Conservation (phyloP, 192 early-diverging fungal species). For the Gamsiella multidivaricata region DNA sequence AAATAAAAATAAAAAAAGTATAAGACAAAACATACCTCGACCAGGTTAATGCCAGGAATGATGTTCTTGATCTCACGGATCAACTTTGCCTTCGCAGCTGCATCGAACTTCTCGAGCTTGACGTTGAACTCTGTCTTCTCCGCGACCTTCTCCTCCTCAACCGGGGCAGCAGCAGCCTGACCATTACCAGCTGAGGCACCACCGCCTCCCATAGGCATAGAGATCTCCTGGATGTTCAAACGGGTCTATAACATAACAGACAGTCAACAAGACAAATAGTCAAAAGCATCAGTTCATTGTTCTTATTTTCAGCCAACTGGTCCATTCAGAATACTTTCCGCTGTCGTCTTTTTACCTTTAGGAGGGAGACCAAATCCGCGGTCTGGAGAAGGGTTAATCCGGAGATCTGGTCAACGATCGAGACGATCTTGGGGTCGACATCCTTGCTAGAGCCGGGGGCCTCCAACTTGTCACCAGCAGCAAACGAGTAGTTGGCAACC, state of each 20-base stretch:
- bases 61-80: constrained; percentile 98
- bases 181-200: constrained; percentile 70
- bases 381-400: constrained; percentile 92
- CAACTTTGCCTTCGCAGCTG: constrained; percentile 95
- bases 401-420: constrained; percentile 93
- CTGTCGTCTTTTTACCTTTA: constrained; percentile 75
- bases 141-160: constrained; percentile 85
- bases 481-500: constrained; percentile 46
- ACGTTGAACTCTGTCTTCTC: constrained; percentile 97
- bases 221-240: constrained; percentile 93
- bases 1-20: too few species aligned
- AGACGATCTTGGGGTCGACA: constrained; percentile 75
- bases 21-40: constrained; percentile 88
- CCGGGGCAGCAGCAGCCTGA: constrained; percentile 74
- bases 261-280: background rate
- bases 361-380: constrained; percentile 84
- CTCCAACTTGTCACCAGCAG: constrained; percentile 64
- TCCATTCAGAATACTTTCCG: background rate
- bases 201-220: constrained; percentile 72
- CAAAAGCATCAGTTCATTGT: too few species aligned
- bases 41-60: constrained; percentile 92
- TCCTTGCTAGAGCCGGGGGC: constrained; percentile 68
- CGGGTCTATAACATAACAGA: constrained; percentile 62
- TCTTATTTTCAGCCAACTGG: background rate
- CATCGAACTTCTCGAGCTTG: constrained; percentile 95